Conservation (phyloP, 148 eudicot species). For the Rhododendron simsii region DNA sequence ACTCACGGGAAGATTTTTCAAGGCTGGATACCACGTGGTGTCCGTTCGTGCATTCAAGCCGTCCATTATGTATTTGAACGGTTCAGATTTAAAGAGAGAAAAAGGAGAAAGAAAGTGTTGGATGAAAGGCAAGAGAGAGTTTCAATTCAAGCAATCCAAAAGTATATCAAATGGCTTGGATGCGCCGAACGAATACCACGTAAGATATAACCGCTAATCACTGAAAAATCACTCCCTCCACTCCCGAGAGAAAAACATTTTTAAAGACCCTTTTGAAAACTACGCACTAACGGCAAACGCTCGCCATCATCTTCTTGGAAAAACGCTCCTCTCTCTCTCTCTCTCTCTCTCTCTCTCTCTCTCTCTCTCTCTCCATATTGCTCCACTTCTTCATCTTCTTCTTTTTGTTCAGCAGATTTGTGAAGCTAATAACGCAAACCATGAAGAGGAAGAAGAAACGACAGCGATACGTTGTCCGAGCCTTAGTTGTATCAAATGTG, state of each 20-base stretch:
- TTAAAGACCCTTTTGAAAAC: conserved; percentile 16
- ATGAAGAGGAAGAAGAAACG: conserved; percentile 16
- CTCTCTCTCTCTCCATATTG: not conserved
- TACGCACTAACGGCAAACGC: conserved; percentile 33
- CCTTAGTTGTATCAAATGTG: not conserved
- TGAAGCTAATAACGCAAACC: not conserved
- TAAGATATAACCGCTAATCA: too few relatives aligned
- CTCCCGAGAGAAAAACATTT: not conserved
- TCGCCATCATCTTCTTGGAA: conserved; percentile 31
- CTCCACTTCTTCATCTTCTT: not conserved
- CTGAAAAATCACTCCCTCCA: not conserved
- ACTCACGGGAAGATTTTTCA: not conserved
- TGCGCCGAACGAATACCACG: too few relatives aligned
- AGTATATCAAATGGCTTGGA: too few relatives aligned
- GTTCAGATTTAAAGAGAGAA: too few relatives aligned
- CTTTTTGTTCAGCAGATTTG: not conserved
- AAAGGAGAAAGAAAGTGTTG: too few relatives aligned
- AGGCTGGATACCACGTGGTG: too few relatives aligned
- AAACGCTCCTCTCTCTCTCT: conserved; percentile 15
- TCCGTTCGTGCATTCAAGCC: accelerated
- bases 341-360: not conserved
- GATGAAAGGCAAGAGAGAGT: too few relatives aligned
- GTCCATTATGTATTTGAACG: too few relatives aligned
- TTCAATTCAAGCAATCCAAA: too few relatives aligned
- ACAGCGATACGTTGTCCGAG: not conserved